phyloP scores from a whole-genome alignment of 2,329 filamentous ascomycete genomes.

The Claviceps quebecensis region DNA sequence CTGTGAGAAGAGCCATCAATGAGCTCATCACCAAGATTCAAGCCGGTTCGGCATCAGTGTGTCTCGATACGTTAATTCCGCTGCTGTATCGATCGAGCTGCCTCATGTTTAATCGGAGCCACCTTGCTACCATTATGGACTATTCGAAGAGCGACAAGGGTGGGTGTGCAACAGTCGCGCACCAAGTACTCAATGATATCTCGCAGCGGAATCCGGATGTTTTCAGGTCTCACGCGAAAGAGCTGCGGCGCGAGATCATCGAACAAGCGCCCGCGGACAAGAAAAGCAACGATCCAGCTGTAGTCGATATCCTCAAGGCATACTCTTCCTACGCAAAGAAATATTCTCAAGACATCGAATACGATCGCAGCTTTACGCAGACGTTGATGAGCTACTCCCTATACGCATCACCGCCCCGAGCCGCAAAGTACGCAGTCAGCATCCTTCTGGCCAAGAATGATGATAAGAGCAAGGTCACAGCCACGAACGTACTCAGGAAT shows the following conservation, averaged over 20 bases:
- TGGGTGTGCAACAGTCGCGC: slow-evolving; percentile 62
- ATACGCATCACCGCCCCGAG: slow-evolving; percentile 65
- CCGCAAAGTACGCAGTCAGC: slow-evolving; percentile 86
- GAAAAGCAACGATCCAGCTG: slow-evolving; percentile 52
- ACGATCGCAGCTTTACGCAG: slow-evolving; percentile 66
- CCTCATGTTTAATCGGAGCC: slow-evolving; percentile 86
- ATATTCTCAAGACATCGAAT: slow-evolving; percentile 70
- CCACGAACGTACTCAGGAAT: slow-evolving; percentile 67
- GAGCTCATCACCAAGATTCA: slow-evolving; percentile 76
- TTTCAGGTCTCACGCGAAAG: slow-evolving; percentile 83
- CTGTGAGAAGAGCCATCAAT: slow-evolving; percentile 77
- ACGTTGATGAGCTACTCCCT: slow-evolving; percentile 73
- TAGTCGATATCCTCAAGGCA: slow-evolving; percentile 86
- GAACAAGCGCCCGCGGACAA: slow-evolving; percentile 61
- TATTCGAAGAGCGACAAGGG: slow-evolving; percentile 74
- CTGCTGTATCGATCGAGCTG: slow-evolving; percentile 73
- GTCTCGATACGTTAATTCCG: slow-evolving; percentile 68
- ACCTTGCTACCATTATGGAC: slow-evolving; percentile 80
- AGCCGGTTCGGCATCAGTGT: slow-evolving; percentile 43
- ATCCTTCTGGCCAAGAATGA: slow-evolving; percentile 65
- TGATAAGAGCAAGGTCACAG: slow-evolving; percentile 67
- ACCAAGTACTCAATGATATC: slow-evolving; percentile 84
- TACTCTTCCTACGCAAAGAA: slow-evolving; percentile 83
- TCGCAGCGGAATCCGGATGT: slow-evolving; percentile 79
- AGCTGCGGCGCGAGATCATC: slow-evolving; percentile 76